Evolutionary conservation across 1,284 basidiomycete species (phyloP), one percentile per base, ranked within the genome.

Genomic region (Violaceomyces palustris): DNA sequence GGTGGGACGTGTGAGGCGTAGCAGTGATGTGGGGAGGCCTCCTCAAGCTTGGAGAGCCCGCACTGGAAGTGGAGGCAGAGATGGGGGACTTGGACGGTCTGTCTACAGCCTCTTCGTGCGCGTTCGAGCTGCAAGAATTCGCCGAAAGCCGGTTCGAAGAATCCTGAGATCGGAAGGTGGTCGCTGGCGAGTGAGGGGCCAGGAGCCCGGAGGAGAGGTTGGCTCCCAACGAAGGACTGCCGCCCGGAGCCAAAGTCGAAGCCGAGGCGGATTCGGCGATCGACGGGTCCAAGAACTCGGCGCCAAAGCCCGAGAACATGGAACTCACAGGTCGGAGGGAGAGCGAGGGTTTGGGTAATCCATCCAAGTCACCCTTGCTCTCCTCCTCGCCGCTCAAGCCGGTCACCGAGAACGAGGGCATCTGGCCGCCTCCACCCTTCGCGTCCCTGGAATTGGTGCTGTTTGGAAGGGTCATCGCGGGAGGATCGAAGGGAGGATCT

Each of bases 231-330:
- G n/a, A n/a, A n/a, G n/a, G n/a, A n/a, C n/a, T n/a, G n/a, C n/a
- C n/a, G n/a, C n/a, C n/a, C n/a, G n/a, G n/a, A n/a, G n/a, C n/a
- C n/a, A n/a, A n/a, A n/a, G n/a, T n/a, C n/a, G n/a, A n/a, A n/a
- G n/a, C n/a, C n/a, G n/a, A n/a, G n/a, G n/a, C n/a, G n/a, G n/a
- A 44, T 10, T 56, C 55, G 14, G 51, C 24, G 8, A 64, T 29
- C 3, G 55, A 29, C 11, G 59, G 42, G 25, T 64, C 64, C 15
- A 63, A 34, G 35, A 66, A 50, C 26, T 63, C 59, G 11, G 59
- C 41, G 7, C 51, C 50, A 22, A 64, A 63, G 11, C 63, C 63
- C 11, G 49, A 52, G 33, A 66, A 57, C 53, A 66, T 66, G 21
- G 61, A 63, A 35, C 50, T 54, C 19, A 66, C 49, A 1, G 63